phyloP scores from a whole-genome alignment of 305 asterid genomes.

The Euphrasia arctica region DNA sequence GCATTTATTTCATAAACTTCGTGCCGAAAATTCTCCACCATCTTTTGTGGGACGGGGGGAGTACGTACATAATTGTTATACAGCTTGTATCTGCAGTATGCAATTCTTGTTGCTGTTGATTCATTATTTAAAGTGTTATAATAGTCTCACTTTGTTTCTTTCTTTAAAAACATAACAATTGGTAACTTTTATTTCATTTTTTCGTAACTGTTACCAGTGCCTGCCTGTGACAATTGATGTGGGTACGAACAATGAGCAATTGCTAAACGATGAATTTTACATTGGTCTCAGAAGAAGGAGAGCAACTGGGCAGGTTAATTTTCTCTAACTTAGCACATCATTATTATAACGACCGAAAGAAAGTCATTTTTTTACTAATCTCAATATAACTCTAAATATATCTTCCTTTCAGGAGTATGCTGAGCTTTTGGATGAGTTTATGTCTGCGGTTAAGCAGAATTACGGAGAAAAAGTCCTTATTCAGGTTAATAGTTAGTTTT shows the following conservation, averaged over 20 bases:
- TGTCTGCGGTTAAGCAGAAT: conserved; percentile 87
- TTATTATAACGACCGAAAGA: background rate
- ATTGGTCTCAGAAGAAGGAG: conserved; percentile 90
- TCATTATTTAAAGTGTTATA: background rate
- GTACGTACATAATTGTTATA: too few relatives aligned
- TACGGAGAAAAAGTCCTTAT: conserved; percentile 96
- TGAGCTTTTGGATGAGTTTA: conserved; percentile 84
- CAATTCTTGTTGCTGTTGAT: too few relatives aligned
- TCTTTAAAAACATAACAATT: conserved; percentile 14
- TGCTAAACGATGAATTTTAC: conserved; percentile 86
- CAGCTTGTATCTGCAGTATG: too few relatives aligned
- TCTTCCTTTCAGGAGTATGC: conserved; percentile 71
- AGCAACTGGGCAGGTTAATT: conserved; percentile 86
- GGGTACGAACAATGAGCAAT: conserved; percentile 85
- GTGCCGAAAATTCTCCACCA: too few relatives aligned
- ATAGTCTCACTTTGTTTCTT: conserved; percentile 20
- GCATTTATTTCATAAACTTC: too few relatives aligned
- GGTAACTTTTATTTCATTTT: background rate
- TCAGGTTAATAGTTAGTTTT: conserved; percentile 58
- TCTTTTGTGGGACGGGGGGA: background rate
- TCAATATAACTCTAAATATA: conserved; percentile 15
- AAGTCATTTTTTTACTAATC: conserved; percentile 5
- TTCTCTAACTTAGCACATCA: conserved; percentile 12
- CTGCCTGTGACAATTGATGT: conserved; percentile 92
- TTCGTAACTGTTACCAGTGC: conserved; percentile 48